A percentile compares a stretch with the other conserved stretches of the same genome.
Conservation (phyloP, 495 filamentous ascomycete species). For the Letharia lupina region DNA sequence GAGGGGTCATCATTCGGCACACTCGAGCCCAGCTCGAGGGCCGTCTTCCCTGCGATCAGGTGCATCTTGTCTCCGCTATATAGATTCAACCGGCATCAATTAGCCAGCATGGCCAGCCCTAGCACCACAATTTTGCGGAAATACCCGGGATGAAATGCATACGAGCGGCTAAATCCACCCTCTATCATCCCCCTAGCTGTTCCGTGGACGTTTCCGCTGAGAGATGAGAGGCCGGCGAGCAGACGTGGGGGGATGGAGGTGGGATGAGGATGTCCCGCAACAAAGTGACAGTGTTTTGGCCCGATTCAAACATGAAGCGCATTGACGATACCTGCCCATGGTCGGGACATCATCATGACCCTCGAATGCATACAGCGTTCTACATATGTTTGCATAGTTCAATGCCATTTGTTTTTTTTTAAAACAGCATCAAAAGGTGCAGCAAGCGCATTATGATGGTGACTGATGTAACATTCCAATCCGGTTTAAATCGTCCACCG, state of each 20-base stretch:
- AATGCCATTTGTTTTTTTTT: background rate
- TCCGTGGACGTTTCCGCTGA: too few relatives aligned
- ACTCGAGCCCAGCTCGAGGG: too few relatives aligned
- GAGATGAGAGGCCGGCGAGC: background rate
- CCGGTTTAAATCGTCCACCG: too few relatives aligned
- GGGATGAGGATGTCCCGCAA: background rate
- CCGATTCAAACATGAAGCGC: background rate
- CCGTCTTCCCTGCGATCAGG: background rate
- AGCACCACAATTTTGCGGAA: too few relatives aligned
- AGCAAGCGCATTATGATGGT: background rate
- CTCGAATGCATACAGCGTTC: background rate
- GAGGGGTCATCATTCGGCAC: too few relatives aligned
- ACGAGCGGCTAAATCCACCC: too few relatives aligned
- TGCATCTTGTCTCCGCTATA: too few relatives aligned
- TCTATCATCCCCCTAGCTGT: too few relatives aligned
- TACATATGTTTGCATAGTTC: background rate
- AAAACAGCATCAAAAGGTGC: background rate
- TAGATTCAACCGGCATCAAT: too few relatives aligned
- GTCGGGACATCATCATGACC: background rate
- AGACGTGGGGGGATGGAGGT: background rate
- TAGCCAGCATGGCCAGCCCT: too few relatives aligned
- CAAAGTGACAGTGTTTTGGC: background rate
- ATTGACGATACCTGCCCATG: background rate
- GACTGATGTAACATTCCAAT: background rate
- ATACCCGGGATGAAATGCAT: too few relatives aligned